Conservation (phyloP, 2,329 filamentous ascomycete species). For the Fusarium neocosmosporiellum region DNA sequence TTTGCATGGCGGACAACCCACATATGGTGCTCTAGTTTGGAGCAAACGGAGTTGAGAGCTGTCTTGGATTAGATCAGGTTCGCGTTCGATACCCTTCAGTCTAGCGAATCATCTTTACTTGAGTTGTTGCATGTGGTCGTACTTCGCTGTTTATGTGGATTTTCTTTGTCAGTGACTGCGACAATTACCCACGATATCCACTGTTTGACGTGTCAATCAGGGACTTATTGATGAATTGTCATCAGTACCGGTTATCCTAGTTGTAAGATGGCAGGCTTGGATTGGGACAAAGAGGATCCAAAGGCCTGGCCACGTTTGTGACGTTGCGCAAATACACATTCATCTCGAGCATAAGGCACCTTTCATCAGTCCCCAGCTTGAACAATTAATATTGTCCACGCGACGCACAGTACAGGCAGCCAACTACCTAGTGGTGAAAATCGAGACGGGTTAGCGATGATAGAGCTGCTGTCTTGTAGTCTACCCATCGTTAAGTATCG, state of each 20-base stretch:
- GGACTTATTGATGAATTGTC: neutral
- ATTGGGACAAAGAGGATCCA: neutral
- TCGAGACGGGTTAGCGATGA: neutral
- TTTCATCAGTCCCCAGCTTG: neutral
- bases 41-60: slow-evolving; percentile 38
- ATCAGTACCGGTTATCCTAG: neutral
- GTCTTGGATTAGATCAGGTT: slow-evolving; percentile 40
- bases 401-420: neutral
- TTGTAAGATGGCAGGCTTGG: neutral
- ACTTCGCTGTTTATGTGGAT: neutral
- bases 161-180: neutral
- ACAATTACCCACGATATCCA: neutral
- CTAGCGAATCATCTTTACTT: slow-evolving; percentile 29
- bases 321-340: neutral
- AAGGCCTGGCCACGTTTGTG: neutral
- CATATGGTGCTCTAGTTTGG: slow-evolving; percentile 35
- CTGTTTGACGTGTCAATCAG: neutral
- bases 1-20: slow-evolving; percentile 23
- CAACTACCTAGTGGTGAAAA: neutral
- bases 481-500: neutral
- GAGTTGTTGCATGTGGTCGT: neutral
- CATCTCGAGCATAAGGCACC: neutral
- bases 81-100: slow-evolving; percentile 45
- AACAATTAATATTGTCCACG: neutral
- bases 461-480: neutral